Evolutionary conservation across 345 rosid species (phyloP).

Genomic region (Citrus cavaleriei): DNA sequence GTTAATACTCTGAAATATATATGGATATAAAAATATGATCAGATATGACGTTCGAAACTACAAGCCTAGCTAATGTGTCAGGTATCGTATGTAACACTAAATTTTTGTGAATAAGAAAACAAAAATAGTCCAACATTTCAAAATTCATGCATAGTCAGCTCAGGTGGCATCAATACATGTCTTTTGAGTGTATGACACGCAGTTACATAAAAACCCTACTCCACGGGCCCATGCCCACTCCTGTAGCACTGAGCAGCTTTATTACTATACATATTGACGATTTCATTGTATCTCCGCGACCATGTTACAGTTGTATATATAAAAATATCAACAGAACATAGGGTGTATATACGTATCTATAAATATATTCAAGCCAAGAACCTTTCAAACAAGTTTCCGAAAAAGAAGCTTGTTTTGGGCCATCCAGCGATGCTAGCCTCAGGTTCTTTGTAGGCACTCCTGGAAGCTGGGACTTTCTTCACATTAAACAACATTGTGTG

Average conservation of each 20-base stretch:
- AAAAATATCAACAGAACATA: background rate
- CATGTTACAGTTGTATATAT: conserved; percentile 12
- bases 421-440: conserved; percentile 42
- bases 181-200: background rate
- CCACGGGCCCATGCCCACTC: background rate
- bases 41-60: too few species aligned
- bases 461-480: conserved; percentile 51
- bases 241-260: conserved; percentile 2
- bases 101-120: too few species aligned
- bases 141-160: background rate
- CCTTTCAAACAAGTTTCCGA: conserved; percentile 77
- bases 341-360: too few species aligned
- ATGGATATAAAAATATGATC: too few species aligned
- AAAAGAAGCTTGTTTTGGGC: conserved; percentile 87
- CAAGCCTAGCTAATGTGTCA: too few species aligned
- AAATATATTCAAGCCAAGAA: conserved; percentile 53
- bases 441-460: conserved; percentile 31
- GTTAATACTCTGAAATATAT: too few species aligned
- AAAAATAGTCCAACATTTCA: background rate
- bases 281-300: background rate
- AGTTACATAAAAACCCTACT: too few species aligned
- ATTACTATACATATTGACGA: conserved; percentile 12
- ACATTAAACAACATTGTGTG: conserved; percentile 77
- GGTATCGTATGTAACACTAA: too few species aligned
- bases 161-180: background rate